These are phyloP conservation scores for Saccharomyces paradoxus DNA, from an alignment of 805 yeast species.

Conservation along the genomic window DNA sequence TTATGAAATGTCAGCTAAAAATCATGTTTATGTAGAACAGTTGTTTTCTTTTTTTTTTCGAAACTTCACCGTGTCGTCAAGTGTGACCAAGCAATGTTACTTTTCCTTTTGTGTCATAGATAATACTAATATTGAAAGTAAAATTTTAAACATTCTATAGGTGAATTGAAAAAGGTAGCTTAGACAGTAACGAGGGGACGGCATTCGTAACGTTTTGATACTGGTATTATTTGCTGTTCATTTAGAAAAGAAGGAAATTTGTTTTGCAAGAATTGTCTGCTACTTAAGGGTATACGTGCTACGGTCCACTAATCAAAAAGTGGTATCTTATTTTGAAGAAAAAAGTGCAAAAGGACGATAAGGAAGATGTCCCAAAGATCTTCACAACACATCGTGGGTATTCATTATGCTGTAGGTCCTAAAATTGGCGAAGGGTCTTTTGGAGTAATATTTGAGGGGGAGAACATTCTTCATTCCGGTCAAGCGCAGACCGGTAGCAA, in stretches of 20 bases:
- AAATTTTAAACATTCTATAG: neutral
- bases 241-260: neutral
- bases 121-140: neutral
- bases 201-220: neutral
- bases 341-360: neutral
- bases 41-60: neutral
- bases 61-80: neutral
- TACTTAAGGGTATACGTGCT: neutral
- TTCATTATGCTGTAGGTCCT: conserved; percentile 71
- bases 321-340: neutral
- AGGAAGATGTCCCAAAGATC: neutral
- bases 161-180: neutral
- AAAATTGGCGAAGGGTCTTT: conserved; percentile 85
- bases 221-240: neutral
- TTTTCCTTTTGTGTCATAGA: neutral
- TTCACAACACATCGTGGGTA: conserved; percentile 35
- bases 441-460: conserved; percentile 78
- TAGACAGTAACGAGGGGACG: neutral
- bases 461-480: conserved; percentile 53
- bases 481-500: conserved; percentile 8
- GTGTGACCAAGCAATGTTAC: neutral
- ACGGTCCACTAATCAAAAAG: neutral
- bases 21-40: neutral
- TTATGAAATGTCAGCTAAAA: neutral
- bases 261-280: neutral